Evolutionary conservation across 1,139 yeast species (phyloP).

Genomic region (Lodderomyces theae): DNA sequence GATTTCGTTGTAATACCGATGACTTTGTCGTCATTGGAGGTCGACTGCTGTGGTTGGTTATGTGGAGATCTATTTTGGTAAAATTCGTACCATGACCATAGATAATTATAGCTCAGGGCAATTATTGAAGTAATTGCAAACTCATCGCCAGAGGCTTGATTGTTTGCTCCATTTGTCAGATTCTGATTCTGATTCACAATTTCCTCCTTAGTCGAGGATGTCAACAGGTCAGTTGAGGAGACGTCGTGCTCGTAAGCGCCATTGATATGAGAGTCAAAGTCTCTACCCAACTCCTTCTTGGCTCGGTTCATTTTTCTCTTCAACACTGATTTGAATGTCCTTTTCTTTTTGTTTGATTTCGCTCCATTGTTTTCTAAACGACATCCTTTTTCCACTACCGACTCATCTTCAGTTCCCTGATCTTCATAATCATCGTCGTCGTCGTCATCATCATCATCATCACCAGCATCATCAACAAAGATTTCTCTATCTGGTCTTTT

Average conservation of each 20-base stretch:
- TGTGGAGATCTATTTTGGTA: slow-evolving; percentile 16
- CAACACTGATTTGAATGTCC: slow-evolving; percentile 26
- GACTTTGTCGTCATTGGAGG: not conserved
- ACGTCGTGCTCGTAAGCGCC: slow-evolving; percentile 13
- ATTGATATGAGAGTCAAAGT: slow-evolving; percentile 24
- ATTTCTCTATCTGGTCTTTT: slow-evolving; percentile 8
- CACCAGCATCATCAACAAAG: slow-evolving; percentile 16
- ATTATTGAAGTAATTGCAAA: not conserved
- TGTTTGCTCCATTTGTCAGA: slow-evolving; percentile 11
- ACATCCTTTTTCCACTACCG: too few species aligned
- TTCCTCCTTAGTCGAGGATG: not conserved
- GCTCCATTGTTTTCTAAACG: not conserved
- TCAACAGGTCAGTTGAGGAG: slow-evolving; percentile 17
- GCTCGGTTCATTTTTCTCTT: slow-evolving; percentile 26
- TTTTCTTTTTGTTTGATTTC: slow-evolving; percentile 12
- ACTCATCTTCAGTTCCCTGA: not conserved
- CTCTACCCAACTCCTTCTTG: slow-evolving; percentile 32
- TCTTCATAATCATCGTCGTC: slow-evolving; percentile 9
- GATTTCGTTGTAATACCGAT: not conserved
- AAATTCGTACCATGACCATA: slow-evolving; percentile 38
- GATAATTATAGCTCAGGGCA: slow-evolving; percentile 18
- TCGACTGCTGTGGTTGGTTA: not conserved
- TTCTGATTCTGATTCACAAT: slow-evolving; percentile 16
- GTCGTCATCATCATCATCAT: slow-evolving; percentile 20
- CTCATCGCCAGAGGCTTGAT: not conserved